Conservation (phyloP, 148 eudicot species). For the Vaccinium corymbosum region DNA sequence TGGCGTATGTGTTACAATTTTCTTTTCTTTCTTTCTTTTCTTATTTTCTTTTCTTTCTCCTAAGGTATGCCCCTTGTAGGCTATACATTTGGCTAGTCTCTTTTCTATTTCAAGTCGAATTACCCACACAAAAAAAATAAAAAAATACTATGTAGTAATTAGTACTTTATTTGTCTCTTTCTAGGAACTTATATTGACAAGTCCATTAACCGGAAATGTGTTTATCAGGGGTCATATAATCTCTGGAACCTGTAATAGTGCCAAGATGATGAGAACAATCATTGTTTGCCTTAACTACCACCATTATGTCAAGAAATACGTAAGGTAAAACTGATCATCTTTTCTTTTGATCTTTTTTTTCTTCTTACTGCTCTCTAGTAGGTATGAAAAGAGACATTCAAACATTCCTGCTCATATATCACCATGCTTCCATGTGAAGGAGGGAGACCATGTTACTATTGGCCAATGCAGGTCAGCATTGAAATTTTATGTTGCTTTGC, state of each 20-base stretch:
- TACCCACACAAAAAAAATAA: too few relatives aligned
- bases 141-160: not conserved
- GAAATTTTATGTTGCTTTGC: not conserved
- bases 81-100: too few relatives aligned
- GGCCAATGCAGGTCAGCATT: constrained; percentile 37
- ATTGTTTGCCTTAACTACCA: constrained; percentile 70
- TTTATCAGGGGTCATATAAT: constrained; percentile 81
- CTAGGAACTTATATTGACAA: constrained; percentile 72
- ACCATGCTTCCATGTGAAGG: constrained; percentile 42
- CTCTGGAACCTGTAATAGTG: constrained; percentile 80
- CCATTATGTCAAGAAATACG: constrained; percentile 76
- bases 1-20: too few relatives aligned
- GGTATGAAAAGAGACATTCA: constrained; percentile 40
- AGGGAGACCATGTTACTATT: constrained; percentile 34
- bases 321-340: constrained; percentile 33
- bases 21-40: too few relatives aligned
- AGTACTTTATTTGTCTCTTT: not conserved
- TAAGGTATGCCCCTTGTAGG: too few relatives aligned
- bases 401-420: constrained; percentile 40
- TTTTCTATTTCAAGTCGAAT: too few relatives aligned
- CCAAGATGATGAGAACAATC: constrained; percentile 79
- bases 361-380: not conserved
- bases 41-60: too few relatives aligned
- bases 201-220: constrained; percentile 69
- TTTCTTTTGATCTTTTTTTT: not conserved